Evolutionary conservation across 2,329 filamentous ascomycete genomes (phyloP), one percentile per base, ranked within the genome.

Genomic region (Xylaria sp.): DNA sequence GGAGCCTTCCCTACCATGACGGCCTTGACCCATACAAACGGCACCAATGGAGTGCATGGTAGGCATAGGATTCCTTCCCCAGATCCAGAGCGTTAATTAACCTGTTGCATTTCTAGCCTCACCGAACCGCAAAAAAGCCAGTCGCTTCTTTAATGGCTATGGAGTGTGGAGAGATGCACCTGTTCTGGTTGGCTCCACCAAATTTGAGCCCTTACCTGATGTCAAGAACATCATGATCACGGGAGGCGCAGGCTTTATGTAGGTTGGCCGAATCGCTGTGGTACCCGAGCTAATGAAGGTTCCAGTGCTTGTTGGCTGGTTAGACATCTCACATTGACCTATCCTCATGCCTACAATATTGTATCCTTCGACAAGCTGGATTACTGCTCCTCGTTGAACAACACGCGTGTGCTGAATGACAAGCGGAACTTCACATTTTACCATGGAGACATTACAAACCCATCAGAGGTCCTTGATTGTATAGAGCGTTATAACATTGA

Each of bases 231-330:
- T 95, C 75, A 90, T 95, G 86, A 87, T 96, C 72, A 95, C 93
- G 23, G 93, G 93, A 59, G 93, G 92, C 63, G 92, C 92, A 71
- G 93, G 93, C 74, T 96, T 96, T 84, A 94, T 95, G 92, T 94
- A 84, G 80, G 90, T 81, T 68, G 12, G 15, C 13, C 44, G 18
- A 32, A 34, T 34, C 44, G 12, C 34, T 41, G 20, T 46, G 12
- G 37, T 9, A 44, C 37, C 23, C 8, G 39, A 39, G 71, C 76
- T 79, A 65, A 78, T 55, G 9, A 63, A 52, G 56, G 60, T 65
- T 72, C 60, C 76, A 94, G 92, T 80, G 92, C 91, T 63, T 94
- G 91, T 79, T 95, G 93, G 93, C 86, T 95, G 46, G 91, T 93
- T 71, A 90, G 93, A 70, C 92, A 95, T 81, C 85, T 96, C 62